Evolutionary conservation across 495 filamentous ascomycete species (phyloP), one percentile per base, ranked within the genome.

Genomic region (Margaritispora aquatica): DNA sequence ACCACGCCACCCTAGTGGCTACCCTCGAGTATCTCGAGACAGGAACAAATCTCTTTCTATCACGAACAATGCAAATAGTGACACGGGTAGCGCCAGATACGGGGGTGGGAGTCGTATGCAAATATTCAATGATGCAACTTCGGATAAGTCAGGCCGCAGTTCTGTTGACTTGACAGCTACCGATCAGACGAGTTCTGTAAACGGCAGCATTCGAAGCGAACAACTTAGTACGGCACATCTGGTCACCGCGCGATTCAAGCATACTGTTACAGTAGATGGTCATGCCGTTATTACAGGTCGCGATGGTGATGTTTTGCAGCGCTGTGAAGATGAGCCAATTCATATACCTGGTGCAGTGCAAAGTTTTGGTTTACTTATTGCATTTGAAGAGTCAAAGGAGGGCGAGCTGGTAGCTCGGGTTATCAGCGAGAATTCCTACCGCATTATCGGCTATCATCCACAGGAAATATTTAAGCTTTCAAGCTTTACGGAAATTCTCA

Each of bases 281-380:
- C 92, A 97, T 74, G 88, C 86, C 4, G 82, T 97, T 20, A 86
- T 96, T 51, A 93, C 90, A 4, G 92, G 92, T 11, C 77, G 88
- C 54, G 81, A 87, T 55, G 84, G 86, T 1, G 78, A 84, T 17
- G 80, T 72, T 1, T 74, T 93, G 41, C 88, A 92, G 64, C 72
- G 82, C 41, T 96, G 90, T 69, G 93, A 97, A 70, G 93, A 97
- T 70, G 93, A 96, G 63, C 91, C 93, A 0, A 96, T 96, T 41
- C 90, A 91, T 63, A 88, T 90, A 15, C 93, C 93, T 0, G 92
- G 92, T 15, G 90, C 92, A n/a, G 76, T 96, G 1, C 93, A 97
- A 64, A 76, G 80, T 8, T 97, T 96, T 68, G 92, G 93, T 1
- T 73, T 88, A 2, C 73, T 96, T 51, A 63, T 97, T 22, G 92